Evolutionary conservation across 768 basidiomycete genomes (phyloP).

Genomic region (Cubamyces lactineus): DNA sequence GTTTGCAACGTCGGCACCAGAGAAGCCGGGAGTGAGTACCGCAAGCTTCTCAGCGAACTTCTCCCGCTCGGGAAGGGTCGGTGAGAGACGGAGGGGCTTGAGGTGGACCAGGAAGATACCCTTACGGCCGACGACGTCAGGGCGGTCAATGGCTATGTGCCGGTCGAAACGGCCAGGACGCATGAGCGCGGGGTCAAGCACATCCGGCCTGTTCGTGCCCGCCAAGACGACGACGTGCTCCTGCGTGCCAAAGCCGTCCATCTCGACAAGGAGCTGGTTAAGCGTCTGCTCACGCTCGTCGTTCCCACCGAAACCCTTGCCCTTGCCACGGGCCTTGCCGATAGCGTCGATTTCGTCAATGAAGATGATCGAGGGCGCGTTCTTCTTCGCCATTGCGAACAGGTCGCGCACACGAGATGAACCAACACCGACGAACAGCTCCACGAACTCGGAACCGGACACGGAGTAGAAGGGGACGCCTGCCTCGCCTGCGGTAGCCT

Average conservation of each 20-base stretch:
- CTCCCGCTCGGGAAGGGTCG: slow-evolving; percentile 51
- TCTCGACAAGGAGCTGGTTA: slow-evolving; percentile 97
- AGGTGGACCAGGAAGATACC: slow-evolving; percentile 96
- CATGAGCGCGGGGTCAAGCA: slow-evolving; percentile 93
- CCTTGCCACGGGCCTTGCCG: slow-evolving; percentile 86
- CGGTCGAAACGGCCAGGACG: slow-evolving; percentile 98
- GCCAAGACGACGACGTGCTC: slow-evolving; percentile 97
- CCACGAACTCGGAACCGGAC: slow-evolving; percentile 98
- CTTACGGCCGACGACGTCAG: slow-evolving; percentile 91
- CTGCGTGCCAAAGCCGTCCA: slow-evolving; percentile 98
- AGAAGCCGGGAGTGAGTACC: slow-evolving; percentile 96
- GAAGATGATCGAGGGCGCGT: slow-evolving; percentile 98
- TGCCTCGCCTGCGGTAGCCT: slow-evolving; percentile 98
- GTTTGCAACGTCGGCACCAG: slow-evolving; percentile 98
- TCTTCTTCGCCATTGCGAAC: slow-evolving; percentile 96
- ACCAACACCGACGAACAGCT: slow-evolving; percentile 99
- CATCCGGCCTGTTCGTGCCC: slow-evolving; percentile 96
- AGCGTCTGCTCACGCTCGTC: slow-evolving; percentile 98
- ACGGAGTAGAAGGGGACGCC: slow-evolving; percentile 98
- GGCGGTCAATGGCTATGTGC: slow-evolving; percentile 93
- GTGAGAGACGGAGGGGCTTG: slow-evolving; percentile 72
- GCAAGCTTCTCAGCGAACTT: slow-evolving; percentile 89
- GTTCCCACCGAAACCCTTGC: slow-evolving; percentile 84
- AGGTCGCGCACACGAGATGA: slow-evolving; percentile 97
- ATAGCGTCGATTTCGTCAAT: slow-evolving; percentile 99